phyloP scores from a whole-genome alignment of 2,329 filamentous ascomycete genomes.

The Curvularia lunata region DNA sequence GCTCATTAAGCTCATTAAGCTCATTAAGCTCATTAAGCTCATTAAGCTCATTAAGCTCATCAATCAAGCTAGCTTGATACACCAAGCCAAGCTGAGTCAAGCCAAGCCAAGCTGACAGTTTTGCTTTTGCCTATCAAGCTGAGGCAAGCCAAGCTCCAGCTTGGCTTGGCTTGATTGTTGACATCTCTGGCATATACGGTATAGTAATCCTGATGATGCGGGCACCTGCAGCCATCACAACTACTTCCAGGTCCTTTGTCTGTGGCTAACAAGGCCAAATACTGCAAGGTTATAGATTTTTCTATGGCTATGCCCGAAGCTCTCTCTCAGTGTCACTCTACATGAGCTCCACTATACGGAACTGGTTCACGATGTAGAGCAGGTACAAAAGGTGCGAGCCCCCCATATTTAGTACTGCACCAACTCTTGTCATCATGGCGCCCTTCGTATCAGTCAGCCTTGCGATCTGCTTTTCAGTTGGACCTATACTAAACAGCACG shows the following conservation, averaged over 20 bases:
- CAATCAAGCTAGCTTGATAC: too few species aligned
- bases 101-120: too few species aligned
- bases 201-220: conserved; percentile 1
- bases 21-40: too few species aligned
- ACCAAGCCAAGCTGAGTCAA: too few species aligned
- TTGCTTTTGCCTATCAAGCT: too few species aligned
- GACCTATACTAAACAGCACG: conserved; percentile 7
- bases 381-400: conserved; percentile 10
- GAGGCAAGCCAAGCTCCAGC: too few species aligned
- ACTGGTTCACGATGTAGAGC: neutral
- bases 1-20: too few species aligned
- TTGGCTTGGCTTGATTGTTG: too few species aligned
- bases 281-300: conserved; percentile 4
- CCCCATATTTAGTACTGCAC: conserved; percentile 13
- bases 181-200: neutral
- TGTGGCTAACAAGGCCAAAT: neutral
- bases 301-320: conserved; percentile 1
- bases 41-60: too few species aligned
- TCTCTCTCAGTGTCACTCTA: neutral
- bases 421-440: conserved; percentile 3
- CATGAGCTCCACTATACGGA: neutral
- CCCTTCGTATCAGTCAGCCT: conserved; percentile 10
- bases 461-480: conserved; percentile 8
- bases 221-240: conserved; percentile 10
- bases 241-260: conserved; percentile 1